Conservation (phyloP, 2,329 filamentous ascomycete genomes). For the Sporothrix pseudoabietina region DNA sequence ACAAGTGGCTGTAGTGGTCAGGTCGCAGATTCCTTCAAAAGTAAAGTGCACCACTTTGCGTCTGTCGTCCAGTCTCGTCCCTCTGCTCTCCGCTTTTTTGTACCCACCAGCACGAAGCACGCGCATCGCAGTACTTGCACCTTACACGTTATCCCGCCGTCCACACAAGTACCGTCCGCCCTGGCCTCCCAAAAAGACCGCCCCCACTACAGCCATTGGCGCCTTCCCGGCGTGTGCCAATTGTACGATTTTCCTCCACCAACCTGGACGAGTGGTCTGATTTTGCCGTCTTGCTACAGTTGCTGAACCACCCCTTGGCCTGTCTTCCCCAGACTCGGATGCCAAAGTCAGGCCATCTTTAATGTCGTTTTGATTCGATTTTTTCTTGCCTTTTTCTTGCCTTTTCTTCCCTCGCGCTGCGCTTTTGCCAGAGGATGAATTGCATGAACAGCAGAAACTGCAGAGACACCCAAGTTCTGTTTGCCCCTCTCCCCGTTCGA, state of each 20-base stretch:
- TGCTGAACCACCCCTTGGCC: slow-evolving; percentile 31
- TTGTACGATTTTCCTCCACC: slow-evolving; percentile 36
- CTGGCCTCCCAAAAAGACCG: slow-evolving; percentile 1
- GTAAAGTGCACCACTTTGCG: background rate
- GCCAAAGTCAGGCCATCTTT: slow-evolving; percentile 35
- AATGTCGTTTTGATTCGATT: slow-evolving; percentile 28
- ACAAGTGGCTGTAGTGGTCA: background rate
- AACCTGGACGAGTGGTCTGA: slow-evolving; percentile 34
- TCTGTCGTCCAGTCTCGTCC: slow-evolving; percentile 6
- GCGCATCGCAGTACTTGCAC: background rate
- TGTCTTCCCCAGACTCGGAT: slow-evolving; percentile 32
- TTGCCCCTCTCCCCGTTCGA: background rate
- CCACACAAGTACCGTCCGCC: background rate
- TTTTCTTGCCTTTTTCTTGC: background rate
- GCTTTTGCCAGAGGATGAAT: slow-evolving; percentile 16
- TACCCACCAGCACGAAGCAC: background rate
- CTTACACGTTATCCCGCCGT: background rate
- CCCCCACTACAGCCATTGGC: slow-evolving; percentile 30
- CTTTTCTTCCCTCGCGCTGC: background rate
- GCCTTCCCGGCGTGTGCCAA: slow-evolving; percentile 30
- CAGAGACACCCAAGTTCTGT: background rate
- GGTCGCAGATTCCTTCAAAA: slow-evolving; percentile 11
- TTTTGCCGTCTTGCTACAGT: slow-evolving; percentile 33
- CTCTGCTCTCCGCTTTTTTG: slow-evolving; percentile 18
- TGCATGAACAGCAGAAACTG: too few relatives aligned